Evolutionary conservation across 2,329 filamentous ascomycete species (phyloP).

Genomic region (Thielaviopsis ethacetica): DNA sequence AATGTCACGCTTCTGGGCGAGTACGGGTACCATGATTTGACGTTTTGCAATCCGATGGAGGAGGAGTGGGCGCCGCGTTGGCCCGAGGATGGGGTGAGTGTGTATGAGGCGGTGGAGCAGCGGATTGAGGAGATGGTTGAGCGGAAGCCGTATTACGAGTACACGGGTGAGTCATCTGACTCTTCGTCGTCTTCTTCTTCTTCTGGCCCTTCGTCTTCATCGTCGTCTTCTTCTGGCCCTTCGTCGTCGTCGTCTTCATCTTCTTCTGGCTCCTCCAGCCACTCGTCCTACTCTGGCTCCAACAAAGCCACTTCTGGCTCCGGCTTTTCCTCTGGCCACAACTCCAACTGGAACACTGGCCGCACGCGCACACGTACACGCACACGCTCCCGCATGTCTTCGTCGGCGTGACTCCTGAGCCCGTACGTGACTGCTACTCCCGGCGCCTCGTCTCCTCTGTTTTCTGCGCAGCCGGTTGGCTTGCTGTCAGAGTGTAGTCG

Average conservation of each 20-base stretch:
- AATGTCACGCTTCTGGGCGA: constrained; percentile 23
- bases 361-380: neutral
- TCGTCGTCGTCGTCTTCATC: too few species aligned
- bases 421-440: neutral
- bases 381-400: neutral
- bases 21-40: constrained; percentile 24
- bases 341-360: neutral
- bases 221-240: too few species aligned
- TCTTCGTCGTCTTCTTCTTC: neutral
- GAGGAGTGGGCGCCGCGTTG: constrained; percentile 17
- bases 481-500: neutral
- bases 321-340: neutral
- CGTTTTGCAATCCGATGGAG: constrained; percentile 24
- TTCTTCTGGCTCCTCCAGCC: too few species aligned
- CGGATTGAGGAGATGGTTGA: constrained; percentile 4
- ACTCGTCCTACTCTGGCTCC: neutral
- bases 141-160: constrained; percentile 8
- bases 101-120: neutral
- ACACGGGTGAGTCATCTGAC: neutral
- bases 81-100: neutral
- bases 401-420: neutral
- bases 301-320: neutral
- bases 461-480: too few species aligned
- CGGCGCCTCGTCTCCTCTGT: neutral
- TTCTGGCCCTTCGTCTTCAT: neutral